Evolutionary conservation across 2,329 filamentous ascomycete species (phyloP).

Genomic region (Thelonectria blattea): DNA sequence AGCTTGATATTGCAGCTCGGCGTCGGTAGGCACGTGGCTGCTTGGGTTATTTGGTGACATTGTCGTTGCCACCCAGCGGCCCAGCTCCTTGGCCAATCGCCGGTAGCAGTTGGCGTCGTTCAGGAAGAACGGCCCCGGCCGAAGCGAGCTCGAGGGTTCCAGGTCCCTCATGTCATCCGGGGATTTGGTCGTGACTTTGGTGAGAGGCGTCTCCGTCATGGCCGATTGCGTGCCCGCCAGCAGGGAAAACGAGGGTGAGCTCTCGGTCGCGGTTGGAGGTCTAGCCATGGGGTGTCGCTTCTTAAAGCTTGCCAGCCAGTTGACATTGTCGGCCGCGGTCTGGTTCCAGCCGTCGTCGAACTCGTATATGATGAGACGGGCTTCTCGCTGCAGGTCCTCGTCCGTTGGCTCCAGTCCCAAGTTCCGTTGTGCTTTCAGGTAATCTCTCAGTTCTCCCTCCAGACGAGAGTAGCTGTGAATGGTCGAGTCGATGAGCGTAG

Average conservation of each 20-base stretch:
- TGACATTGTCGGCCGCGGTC: slow-evolving; percentile 62
- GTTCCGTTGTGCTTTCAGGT: slow-evolving; percentile 51
- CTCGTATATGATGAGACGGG: slow-evolving; percentile 67
- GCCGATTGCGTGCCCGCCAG: slow-evolving; percentile 29
- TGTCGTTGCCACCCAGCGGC: slow-evolving; percentile 57
- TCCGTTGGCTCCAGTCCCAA: slow-evolving; percentile 58
- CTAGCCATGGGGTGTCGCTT: slow-evolving; percentile 47
- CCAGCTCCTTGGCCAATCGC: slow-evolving; percentile 59
- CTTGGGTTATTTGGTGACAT: slow-evolving; percentile 67
- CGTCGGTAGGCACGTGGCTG: slow-evolving; percentile 62
- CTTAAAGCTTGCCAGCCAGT: slow-evolving; percentile 61
- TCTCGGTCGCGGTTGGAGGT: slow-evolving; percentile 20
- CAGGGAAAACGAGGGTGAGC: slow-evolving; percentile 35
- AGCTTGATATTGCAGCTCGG: slow-evolving; percentile 69
- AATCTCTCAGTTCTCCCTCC: slow-evolving; percentile 62
- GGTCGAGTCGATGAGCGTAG: slow-evolving; percentile 62
- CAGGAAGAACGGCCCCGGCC: slow-evolving; percentile 52
- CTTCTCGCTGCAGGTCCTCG: slow-evolving; percentile 60
- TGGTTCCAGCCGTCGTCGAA: slow-evolving; percentile 69
- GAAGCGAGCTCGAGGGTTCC: slow-evolving; percentile 14
- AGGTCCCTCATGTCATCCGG: slow-evolving; percentile 23
- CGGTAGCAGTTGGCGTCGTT: slow-evolving; percentile 67
- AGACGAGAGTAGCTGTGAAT: slow-evolving; percentile 64
- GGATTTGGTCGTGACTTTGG: slow-evolving; percentile 25
- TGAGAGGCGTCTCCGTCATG: slow-evolving; percentile 20